Evolutionary conservation across 2,329 filamentous ascomycete genomes (phyloP).

Genomic region (Pseudohalonectria lignicola): DNA sequence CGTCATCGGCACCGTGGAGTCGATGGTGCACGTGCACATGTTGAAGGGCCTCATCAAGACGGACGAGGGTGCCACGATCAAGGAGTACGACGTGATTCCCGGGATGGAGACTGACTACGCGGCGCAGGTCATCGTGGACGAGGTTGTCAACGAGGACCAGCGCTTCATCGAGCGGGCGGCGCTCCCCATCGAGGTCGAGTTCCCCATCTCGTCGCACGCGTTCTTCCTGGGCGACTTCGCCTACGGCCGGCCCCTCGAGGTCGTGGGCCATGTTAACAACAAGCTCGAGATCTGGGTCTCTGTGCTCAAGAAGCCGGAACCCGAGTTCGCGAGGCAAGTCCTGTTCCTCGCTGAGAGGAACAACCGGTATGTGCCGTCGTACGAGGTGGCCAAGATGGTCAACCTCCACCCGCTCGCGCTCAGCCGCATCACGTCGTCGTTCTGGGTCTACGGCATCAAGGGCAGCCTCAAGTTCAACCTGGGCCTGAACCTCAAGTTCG

Average conservation of each 20-base stretch:
- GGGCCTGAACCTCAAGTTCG: conserved; percentile 93
- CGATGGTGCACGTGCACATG: conserved; percentile 85
- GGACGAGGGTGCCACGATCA: conserved; percentile 80
- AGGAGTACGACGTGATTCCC: conserved; percentile 80
- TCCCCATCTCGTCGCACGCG: conserved; percentile 67
- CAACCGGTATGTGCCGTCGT: conserved; percentile 77
- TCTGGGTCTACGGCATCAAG: conserved; percentile 67
- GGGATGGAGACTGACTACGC: conserved; percentile 85
- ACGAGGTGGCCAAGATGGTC: conserved; percentile 73
- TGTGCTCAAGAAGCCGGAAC: conserved; percentile 59
- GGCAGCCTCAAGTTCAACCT: conserved; percentile 71
- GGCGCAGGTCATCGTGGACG: conserved; percentile 81
- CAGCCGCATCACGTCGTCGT: conserved; percentile 93
- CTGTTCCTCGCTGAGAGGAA: conserved; percentile 58
- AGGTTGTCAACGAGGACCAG: conserved; percentile 81
- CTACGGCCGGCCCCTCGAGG: conserved; percentile 81
- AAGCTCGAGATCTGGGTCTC: conserved; percentile 75
- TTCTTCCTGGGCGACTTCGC: conserved; percentile 94
- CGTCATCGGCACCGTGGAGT: conserved; percentile 76
- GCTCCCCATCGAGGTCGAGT: conserved; percentile 84
- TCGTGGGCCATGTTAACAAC: conserved; percentile 61
- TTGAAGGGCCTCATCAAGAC: conserved; percentile 85
- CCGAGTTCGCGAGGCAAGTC: conserved; percentile 69
- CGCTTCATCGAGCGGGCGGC: conserved; percentile 86
- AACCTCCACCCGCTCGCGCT: conserved; percentile 76